Percentiles rank a stretch among this genome's conserved stretches.
phyloP scores from a whole-genome alignment of 441 rosid genomes.

The Gossypium trilobum region DNA sequence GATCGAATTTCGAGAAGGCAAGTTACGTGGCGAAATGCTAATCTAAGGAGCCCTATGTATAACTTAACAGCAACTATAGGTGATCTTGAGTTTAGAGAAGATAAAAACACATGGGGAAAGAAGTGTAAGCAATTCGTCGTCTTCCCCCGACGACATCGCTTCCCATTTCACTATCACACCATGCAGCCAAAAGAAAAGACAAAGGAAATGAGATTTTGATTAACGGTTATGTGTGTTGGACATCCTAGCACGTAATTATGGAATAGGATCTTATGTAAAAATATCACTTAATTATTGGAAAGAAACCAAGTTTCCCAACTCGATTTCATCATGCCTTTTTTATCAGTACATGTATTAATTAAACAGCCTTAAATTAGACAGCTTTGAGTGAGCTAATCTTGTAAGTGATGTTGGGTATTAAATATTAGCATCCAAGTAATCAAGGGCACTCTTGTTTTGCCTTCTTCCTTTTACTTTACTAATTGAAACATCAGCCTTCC shows the following conservation, averaged over 20 bases:
- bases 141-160: conserved; percentile 7
- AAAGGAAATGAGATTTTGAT: conserved; percentile 29
- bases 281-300: conserved; percentile 14
- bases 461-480: background rate
- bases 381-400: conserved; percentile 23
- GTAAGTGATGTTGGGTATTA: background rate
- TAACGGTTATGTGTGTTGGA: conserved; percentile 18
- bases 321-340: conserved; percentile 25
- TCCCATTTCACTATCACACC: conserved; percentile 21
- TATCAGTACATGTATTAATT: conserved; percentile 8
- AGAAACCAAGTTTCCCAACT: conserved; percentile 18
- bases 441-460: background rate
- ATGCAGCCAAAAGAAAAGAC: conserved; percentile 32
- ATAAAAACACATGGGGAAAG: conserved; percentile 2
- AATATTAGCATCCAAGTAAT: conserved; percentile 15
- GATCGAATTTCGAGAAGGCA: background rate
- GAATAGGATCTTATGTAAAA: conserved; percentile 24
- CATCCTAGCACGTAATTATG: conserved; percentile 41
- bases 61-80: background rate
- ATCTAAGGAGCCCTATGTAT: background rate
- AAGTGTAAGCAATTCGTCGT: conserved; percentile 22
- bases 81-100: background rate
- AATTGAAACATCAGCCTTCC: background rate
- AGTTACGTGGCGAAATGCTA: conserved; percentile 4
- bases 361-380: conserved; percentile 6